These are phyloP conservation scores for Solanum rostratum DNA, from an alignment of 257 asterid species.

Conservation along the genomic window DNA sequence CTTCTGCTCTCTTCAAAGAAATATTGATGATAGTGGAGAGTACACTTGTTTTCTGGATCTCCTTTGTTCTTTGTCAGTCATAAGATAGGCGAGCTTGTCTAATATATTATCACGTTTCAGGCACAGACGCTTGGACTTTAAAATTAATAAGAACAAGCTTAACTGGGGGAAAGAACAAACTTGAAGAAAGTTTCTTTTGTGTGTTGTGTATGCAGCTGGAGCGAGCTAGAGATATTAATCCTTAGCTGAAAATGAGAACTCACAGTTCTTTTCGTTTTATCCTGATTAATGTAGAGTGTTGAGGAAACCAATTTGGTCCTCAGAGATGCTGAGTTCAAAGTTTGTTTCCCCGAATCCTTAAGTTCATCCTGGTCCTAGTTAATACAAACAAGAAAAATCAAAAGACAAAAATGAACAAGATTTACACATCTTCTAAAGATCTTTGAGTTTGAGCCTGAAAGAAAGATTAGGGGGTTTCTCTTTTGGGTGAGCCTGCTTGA, in stretches of 20 bases:
- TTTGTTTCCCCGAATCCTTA: not conserved
- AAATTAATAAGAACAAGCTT: not conserved
- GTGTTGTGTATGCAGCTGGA: not conserved
- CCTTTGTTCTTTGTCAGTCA: not conserved
- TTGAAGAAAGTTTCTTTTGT: not conserved
- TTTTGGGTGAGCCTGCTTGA: too few relatives aligned
- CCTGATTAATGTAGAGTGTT: not conserved
- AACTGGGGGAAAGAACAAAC: not conserved
- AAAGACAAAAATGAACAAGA: not conserved
- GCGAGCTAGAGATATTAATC: not conserved
- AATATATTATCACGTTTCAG: not conserved
- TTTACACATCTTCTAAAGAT: not conserved
- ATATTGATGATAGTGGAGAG: not conserved
- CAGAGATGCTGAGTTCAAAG: not conserved
- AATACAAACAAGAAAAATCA: not conserved
- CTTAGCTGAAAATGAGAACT: not conserved
- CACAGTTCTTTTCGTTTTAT: not conserved
- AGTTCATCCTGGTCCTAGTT: not conserved
- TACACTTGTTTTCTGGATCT: not conserved
- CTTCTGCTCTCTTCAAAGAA: not conserved
- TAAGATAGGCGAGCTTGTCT: not conserved
- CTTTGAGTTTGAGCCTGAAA: not conserved
- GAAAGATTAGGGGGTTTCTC: not conserved
- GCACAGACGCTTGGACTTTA: not conserved
- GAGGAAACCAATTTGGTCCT: not conserved